Evolutionary conservation across 2,329 filamentous ascomycete genomes (phyloP), one percentile per base, ranked within the genome.

Genomic region (Pseudogymnoascus sp.): DNA sequence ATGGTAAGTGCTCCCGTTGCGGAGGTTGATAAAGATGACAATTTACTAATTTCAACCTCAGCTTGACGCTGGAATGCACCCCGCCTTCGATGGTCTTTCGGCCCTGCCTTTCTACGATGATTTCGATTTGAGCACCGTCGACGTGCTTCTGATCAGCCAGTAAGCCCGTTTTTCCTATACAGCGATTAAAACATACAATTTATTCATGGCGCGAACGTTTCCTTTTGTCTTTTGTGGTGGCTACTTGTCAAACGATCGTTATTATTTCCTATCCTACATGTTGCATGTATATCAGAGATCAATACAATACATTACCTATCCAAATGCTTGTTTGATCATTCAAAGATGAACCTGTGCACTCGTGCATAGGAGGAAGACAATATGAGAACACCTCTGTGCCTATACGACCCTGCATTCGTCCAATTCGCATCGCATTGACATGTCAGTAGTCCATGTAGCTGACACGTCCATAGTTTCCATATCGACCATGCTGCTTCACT

Each of bases 401-500:
- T 44, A 37, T 37, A 26, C 21, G 19, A 60, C 38, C 35, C 19
- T 26, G 26, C 59, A 23, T 26, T 60, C 26, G 10, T 60, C 59
- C 33, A 44, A 21, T 31, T 38, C 33, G 21, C 26, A 60, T 60
- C n/a, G 59, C 33, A 44, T 44, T 60, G 59, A 38, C 15, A 10
- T 38, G 26, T 44, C 13, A 60, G 59, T 44, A 62, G 29, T 60
- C 26, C 29, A 26, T 6, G 37, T 42, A 62, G 65, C 70, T 72
- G 60, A 72, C 66, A 60, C 62, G n/a, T 65, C 21, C 65, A 62
- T 65, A 97, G 93, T 89, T 99, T 99, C 74, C 95, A 99, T 76
- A 83, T 97, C 74, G 95, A 99, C 73, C 95, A 99, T 79, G 95
- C 95, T n/a, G 93, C 93, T 15, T 96, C 93, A n/a, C 80, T 99